A percentile compares a stretch with the other conserved stretches of the same genome.
Conservation (phyloP, 2,329 filamentous ascomycete species). For the Exutisphaerella laricina region DNA sequence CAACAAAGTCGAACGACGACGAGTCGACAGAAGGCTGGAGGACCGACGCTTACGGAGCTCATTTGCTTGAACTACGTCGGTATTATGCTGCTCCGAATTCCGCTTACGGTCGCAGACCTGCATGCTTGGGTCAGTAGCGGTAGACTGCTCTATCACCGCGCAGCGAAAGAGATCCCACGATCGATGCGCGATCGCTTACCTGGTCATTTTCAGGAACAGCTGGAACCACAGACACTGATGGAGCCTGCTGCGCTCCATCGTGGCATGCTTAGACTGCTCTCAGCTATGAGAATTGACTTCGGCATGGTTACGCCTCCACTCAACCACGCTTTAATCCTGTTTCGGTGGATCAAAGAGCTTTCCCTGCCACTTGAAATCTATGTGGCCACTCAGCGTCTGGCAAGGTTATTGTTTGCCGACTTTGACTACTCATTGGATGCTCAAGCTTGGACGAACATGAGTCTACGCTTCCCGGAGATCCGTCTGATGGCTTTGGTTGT, state of each 20-base stretch:
- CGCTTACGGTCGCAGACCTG: conserved; percentile 69
- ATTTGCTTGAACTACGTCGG: conserved; percentile 76
- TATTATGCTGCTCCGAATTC: conserved; percentile 66
- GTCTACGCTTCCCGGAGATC: conserved; percentile 66
- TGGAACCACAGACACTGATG: conserved; percentile 51
- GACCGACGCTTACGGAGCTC: conserved; percentile 66
- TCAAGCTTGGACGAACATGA: conserved; percentile 35
- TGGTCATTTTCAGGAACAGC: conserved; percentile 51
- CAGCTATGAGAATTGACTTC: conserved; percentile 62
- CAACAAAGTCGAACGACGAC: conserved; percentile 31
- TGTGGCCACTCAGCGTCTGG: conserved; percentile 53
- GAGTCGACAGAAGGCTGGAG: conserved; percentile 39
- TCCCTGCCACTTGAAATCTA: conserved; percentile 69
- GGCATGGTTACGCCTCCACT: conserved; percentile 66
- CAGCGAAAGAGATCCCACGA: conserved; percentile 53
- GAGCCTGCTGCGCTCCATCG: conserved; percentile 57
- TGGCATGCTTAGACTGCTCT: conserved; percentile 55
- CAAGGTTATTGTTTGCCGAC: conserved; percentile 46
- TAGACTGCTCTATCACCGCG: conserved; percentile 66
- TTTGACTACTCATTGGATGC: conserved; percentile 48
- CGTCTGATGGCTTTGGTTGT: conserved; percentile 66
- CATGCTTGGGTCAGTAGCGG: conserved; percentile 60
- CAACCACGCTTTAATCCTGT: conserved; percentile 63
- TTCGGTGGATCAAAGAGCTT: conserved; percentile 64
- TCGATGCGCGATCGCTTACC: conserved; percentile 63